These are phyloP conservation scores for Hemerocallis citrina DNA, from an alignment of 106 monocot genomes.

Conservation along the genomic window DNA sequence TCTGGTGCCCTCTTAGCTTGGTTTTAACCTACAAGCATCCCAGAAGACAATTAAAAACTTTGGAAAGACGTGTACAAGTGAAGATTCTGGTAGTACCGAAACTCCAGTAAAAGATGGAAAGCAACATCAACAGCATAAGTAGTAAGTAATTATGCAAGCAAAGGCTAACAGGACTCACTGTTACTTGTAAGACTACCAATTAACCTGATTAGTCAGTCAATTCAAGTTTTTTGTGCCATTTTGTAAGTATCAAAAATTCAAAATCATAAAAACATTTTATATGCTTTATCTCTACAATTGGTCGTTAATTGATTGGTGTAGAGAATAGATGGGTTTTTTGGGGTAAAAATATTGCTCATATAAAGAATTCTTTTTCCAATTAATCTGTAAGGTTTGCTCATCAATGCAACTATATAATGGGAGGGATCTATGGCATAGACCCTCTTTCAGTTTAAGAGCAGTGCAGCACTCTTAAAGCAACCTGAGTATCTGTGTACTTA, in stretches of 20 bases:
- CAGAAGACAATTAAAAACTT: not conserved
- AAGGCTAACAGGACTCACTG: not conserved
- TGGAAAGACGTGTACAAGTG: not conserved
- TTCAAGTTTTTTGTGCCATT: not conserved
- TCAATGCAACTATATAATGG: too few relatives aligned
- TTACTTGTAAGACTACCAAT: not conserved
- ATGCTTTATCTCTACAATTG: not conserved
- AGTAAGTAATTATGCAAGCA: not conserved
- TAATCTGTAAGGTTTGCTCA: too few relatives aligned
- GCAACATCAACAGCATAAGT: not conserved
- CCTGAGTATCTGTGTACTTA: too few relatives aligned
- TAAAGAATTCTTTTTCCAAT: too few relatives aligned
- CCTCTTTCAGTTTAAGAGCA: too few relatives aligned
- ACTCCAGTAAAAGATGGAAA: not conserved
- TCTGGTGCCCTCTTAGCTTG: constrained; percentile 76
- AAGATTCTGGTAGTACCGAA: not conserved
- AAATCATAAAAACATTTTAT: not conserved
- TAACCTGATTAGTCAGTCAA: not conserved
- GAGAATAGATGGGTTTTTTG: not conserved
- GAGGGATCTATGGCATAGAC: too few relatives aligned
- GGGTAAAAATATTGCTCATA: not conserved
- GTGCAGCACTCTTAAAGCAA: too few relatives aligned
- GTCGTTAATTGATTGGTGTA: not conserved
- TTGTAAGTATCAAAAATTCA: not conserved
- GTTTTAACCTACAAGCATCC: constrained; percentile 62